Conservation (phyloP, 2,329 filamentous ascomycete species). For the Ilyonectria robusta region DNA sequence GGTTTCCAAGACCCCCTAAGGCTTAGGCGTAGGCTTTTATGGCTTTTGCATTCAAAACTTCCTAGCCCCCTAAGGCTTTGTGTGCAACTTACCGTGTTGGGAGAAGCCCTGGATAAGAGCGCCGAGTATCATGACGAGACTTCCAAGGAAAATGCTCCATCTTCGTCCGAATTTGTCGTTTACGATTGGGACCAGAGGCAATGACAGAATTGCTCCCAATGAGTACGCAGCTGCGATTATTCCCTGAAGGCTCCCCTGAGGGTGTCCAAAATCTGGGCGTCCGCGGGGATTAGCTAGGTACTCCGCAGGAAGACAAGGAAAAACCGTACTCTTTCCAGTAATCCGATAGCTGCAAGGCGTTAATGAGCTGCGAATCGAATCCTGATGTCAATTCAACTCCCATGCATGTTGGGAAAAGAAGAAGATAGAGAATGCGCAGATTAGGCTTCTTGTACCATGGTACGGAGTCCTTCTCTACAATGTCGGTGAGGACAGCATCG, state of each 20-base stretch:
- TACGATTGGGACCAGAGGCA: slow-evolving; percentile 70
- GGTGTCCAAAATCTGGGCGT: slow-evolving; percentile 8
- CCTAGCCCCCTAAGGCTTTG: not conserved
- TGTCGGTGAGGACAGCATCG: slow-evolving; percentile 48
- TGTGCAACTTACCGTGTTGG: slow-evolving; percentile 57
- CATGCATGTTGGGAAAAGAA: slow-evolving; percentile 67
- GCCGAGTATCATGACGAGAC: slow-evolving; percentile 67
- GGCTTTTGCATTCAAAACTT: no score
- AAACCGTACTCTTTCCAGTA: slow-evolving; percentile 11
- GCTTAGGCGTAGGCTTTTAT: not conserved
- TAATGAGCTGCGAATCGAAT: slow-evolving; percentile 57
- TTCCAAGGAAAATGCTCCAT: slow-evolving; percentile 70
- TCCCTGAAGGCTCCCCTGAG: slow-evolving; percentile 56
- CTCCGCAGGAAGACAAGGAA: not conserved
- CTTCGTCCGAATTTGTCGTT: slow-evolving; percentile 70
- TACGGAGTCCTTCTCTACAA: slow-evolving; percentile 50
- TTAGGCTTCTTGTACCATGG: slow-evolving; percentile 70
- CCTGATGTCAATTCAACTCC: slow-evolving; percentile 71
- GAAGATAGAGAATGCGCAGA: slow-evolving; percentile 64
- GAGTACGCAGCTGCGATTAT: slow-evolving; percentile 73
- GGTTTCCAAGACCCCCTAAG: not conserved
- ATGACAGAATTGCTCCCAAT: slow-evolving; percentile 69
- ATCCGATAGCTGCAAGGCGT: slow-evolving; percentile 19
- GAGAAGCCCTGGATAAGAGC: slow-evolving; percentile 69
- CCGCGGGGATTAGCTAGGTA: not conserved